These are phyloP conservation scores for Cudoniella acicularis DNA, from an alignment of 495 filamentous ascomycete genomes.

Conservation along the genomic window DNA sequence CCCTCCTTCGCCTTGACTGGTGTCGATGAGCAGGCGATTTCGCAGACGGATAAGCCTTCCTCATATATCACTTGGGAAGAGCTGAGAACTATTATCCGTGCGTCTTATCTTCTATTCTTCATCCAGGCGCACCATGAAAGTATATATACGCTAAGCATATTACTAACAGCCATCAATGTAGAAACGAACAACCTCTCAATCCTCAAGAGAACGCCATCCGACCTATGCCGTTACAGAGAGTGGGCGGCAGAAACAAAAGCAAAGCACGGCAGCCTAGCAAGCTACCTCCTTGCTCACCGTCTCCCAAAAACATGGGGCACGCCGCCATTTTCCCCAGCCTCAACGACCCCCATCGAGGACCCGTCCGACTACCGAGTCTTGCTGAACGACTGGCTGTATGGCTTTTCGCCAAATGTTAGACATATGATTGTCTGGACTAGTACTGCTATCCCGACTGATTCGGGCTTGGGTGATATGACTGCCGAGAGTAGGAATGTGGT, in stretches of 20 bases:
- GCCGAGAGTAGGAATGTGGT: conserved; percentile 58
- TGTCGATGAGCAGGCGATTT: no score
- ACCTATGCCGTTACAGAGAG: conserved; percentile 75
- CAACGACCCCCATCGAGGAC: conserved; percentile 62
- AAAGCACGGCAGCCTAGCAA: conserved; percentile 71
- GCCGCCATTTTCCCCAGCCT: conserved; percentile 47
- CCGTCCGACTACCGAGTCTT: conserved; percentile 71
- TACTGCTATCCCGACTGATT: conserved; percentile 52
- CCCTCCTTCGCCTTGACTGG: no score
- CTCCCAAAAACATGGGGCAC: conserved; percentile 68
- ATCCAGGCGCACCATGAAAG: no score
- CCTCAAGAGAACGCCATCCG: conserved; percentile 78
- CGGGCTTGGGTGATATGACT: conserved; percentile 68
- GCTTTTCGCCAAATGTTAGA: conserved; percentile 62
- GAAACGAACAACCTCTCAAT: conserved; percentile 68
- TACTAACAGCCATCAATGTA: no score
- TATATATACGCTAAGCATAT: no score
- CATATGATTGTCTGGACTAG: conserved; percentile 70
- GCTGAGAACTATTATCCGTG: no score
- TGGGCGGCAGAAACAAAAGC: conserved; percentile 70
- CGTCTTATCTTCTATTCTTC: no score
- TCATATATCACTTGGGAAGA: no score
- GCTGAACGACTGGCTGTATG: conserved; percentile 92
- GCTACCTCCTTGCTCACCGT: conserved; percentile 69
- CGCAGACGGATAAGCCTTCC: no score